These are phyloP conservation scores for Fusarium illudens DNA, from an alignment of 2,329 filamentous ascomycete genomes.

Conservation along the genomic window DNA sequence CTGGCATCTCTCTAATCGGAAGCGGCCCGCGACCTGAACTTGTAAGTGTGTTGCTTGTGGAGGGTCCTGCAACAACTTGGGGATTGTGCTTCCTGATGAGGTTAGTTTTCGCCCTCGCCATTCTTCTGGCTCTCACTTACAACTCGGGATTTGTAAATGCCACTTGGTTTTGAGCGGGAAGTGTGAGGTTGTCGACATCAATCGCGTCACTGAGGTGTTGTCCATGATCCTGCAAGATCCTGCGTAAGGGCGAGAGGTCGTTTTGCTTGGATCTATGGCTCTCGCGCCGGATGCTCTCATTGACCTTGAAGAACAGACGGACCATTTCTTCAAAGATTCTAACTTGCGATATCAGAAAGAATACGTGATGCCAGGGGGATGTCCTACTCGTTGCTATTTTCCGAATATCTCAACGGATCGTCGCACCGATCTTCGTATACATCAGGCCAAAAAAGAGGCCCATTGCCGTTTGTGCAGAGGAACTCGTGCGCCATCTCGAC, in stretches of 20 bases:
- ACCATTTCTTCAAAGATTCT: slow-evolving; percentile 11
- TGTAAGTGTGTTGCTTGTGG: neutral
- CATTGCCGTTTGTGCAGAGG: neutral
- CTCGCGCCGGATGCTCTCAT: rapidly evolving
- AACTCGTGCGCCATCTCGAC: slow-evolving; percentile 16
- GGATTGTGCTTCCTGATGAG: neutral
- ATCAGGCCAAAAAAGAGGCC: neutral
- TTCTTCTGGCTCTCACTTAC: neutral
- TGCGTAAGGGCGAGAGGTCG: neutral
- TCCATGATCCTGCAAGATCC: neutral
- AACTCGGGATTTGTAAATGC: rapidly evolving
- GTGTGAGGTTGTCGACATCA: neutral
- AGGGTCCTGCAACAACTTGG: rapidly evolving
- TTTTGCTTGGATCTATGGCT: neutral
- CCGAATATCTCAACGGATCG: neutral
- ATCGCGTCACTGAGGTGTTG: no score
- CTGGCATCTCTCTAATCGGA: neutral
- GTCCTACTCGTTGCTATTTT: slow-evolving; percentile 1
- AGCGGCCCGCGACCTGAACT: rapidly evolving
- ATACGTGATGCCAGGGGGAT: rapidly evolving
- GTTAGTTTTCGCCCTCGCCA: neutral
- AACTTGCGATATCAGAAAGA: neutral
- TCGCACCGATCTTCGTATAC: neutral
- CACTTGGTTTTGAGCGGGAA: no score
- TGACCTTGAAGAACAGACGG: neutral